Base-by-base conservation (phyloP, 306 rosid species). In the Begonia peltatifolia region DNA sequence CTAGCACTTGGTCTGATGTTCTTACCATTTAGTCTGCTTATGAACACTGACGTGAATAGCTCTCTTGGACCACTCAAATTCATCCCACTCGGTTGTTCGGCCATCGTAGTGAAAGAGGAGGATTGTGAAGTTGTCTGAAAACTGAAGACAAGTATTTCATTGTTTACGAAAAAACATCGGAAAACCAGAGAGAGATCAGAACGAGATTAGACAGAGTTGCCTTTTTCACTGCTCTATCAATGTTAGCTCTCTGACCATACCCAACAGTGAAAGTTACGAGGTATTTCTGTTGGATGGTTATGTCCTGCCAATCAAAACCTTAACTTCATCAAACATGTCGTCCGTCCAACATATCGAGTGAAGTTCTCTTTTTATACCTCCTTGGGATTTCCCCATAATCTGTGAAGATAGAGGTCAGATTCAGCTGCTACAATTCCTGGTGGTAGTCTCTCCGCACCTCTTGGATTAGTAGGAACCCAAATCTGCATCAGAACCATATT, bases 211-310 rank as follows among this genome's bases (percentile, higher is more conserved):
- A 30, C 9, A 63, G 50, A 54, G 53, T 47, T 11, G 80, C 97
- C 94, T 89, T 89, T 73, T 86, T 89, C 70, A 89, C 95, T 13
- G 94, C 87, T 54, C 81, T 76, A 47, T 85, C 87, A 54, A 89
- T 83, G 63, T 89, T 89, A 16, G 52, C 42, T 75, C 73, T 89
- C 82, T 74, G 90, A 54, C 69, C 70, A 58, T 62, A 69, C 53
- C 97, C 95, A 60, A 89, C 97, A 23, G 97, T 89, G 78, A 89
- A 89, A 67, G 95, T 77, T 60, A 89, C 95, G 50, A 89, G 97
- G 69, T 85, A 89, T 62, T 74, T 81, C 12, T 94, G 97, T 57
- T 63, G 78, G 59, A 55, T 63, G 16, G 71, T 68, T 50, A 89
- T 71, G 72, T 89, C 97, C 97, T 89, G 94, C 74, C 38, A 30